Evolutionary conservation across 495 filamentous ascomycete species (phyloP), one percentile per base, ranked within the genome.

Genomic region (Aspergillus taichungensis): DNA sequence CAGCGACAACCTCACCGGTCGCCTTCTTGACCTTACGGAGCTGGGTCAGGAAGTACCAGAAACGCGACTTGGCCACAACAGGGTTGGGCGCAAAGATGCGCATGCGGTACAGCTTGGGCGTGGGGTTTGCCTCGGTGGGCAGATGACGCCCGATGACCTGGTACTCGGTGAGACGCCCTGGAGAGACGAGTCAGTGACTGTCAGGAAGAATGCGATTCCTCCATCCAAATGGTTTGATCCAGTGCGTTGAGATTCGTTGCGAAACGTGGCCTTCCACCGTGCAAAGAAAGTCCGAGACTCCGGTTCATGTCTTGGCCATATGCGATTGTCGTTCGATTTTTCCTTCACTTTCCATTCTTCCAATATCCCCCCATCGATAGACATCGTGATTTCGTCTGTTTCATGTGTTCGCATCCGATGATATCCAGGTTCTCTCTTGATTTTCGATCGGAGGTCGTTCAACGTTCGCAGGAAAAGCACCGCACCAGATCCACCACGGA

Each of bases 1-100:
- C 69, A 74, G 76, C 85, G 64, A 97, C 87, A 66, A 98, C 95
- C 85, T 98, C 92, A 66, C 92, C 92, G 68, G 94, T 96, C 63
- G 90, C 81, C 85, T 96, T 97, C 88, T 98, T 98, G 76, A 98
- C 87, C 82, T 97, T 98, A 66, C 87, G 80, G 53, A 98, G 80
- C 80, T 94, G 94, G 74, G 84, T 87, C 64, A 98, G 73, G 84
- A 98, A 98, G 82, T 98, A 98, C 94, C 94, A 98, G 84, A 95
- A 98, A 51, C 92, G 85, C 60, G 88, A 95, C 83, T 97, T 98
- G 60, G 92, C 92, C 57, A 98, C 88, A 53, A 97, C 91, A 58
- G 81, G 78, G 74, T 98, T 98, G 52, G 89, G 88, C 49, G 92
- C 92, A 65, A 98, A 98, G 73, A 98, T 95, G 71, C 91, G 88